Evolutionary conservation across 2,329 filamentous ascomycete species (phyloP), one percentile per base, ranked within the genome.

Genomic region (Cytospora mali): DNA sequence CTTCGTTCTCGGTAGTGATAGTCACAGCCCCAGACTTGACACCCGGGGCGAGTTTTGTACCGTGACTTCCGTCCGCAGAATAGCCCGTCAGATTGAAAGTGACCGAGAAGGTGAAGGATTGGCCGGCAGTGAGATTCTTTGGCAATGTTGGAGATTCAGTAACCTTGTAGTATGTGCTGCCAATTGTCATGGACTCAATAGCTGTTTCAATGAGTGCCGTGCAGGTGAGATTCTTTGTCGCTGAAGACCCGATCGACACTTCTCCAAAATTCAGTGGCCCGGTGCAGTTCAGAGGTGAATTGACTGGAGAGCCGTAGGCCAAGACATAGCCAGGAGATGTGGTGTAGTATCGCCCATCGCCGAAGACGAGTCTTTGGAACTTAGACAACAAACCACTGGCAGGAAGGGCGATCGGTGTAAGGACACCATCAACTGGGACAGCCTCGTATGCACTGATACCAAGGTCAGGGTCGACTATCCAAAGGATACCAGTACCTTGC

Each of bases 331-430:
- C 72, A 33, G 62, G 66, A 31, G 73, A 71, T 10, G 74, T 72
- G 28, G 75, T 72, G 70, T 72, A 81, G 64, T 71, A 73, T 68
- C 70, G 75, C 61, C 70, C 78, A 72, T 74, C 76, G 68, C 71
- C 78, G 72, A 76, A 81, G 62, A 71, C 74, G 42, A 72, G 76
- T 53, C 73, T 72, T 58, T 71, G 72, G 61, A 75, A 80, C 61
- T 77, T 78, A 51, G 74, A 74, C 18, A 75, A 66, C 6, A 76
- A 75, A 16, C 75, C 74, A 1, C 75, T 73, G 18, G 71, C 71
- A 3, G 77, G 75, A 3, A 78, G 51, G 6, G 68, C 66, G 64
- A 79, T 74, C 28, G 73, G 68, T 16, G 70, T 67, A 39, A 78
- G 67, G 2, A 71, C 67, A 1, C 74, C 74, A 66, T 76, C 73